Base-by-base conservation (phyloP, 345 rosid species). In the Populus simonii region DNA sequence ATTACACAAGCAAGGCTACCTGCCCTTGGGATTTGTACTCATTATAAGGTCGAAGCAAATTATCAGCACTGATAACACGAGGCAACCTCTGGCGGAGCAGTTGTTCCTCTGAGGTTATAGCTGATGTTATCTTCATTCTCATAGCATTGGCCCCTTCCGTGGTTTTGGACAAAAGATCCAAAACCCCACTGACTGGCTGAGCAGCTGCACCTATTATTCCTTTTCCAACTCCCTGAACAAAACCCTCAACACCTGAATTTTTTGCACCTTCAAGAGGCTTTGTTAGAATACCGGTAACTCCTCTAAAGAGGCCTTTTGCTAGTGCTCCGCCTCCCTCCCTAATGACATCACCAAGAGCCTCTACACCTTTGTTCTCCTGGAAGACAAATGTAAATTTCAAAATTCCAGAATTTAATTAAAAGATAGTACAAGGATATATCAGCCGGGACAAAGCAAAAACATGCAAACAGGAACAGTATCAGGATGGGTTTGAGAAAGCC, bases 111-210 rank as follows among this genome's bases (percentile, higher is more conserved):
- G 99, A 94, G 66, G 98, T 89, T 85, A 96, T 89, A 74, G 98
- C 97, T 73, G 99, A 90, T 81, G 90, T 87, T 83, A 96, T 94
- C 87, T 96, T 94, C 97, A 94, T 93, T 85, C 98, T 89, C 94
- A 96, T 86, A 72, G 98, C 99, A 89, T 96, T 96, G 74, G 99
- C 99, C 79, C 99, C 99, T 89, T 96, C 99, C 15, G 99, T 96
- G 80, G 99, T 96, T 83, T 96, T 96, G 1, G 99, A 96, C 87
- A 96, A 82, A 84, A 96, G 97, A 89, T 96, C 99, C 85, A 94
- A 83, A 82, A 92, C 98, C 80, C 99, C 98, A 68, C 99, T 94
- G 78, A 96, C 98, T 38, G 98, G 99, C 81, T 96, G 99, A 68
- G 99, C 99, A 84, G 99, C 97, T 75, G 89, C 99, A 74, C 99